Evolutionary conservation across 768 basidiomycete species (phyloP), one percentile per base, ranked within the genome.

Genomic region (Phlebiopsis gigantea): DNA sequence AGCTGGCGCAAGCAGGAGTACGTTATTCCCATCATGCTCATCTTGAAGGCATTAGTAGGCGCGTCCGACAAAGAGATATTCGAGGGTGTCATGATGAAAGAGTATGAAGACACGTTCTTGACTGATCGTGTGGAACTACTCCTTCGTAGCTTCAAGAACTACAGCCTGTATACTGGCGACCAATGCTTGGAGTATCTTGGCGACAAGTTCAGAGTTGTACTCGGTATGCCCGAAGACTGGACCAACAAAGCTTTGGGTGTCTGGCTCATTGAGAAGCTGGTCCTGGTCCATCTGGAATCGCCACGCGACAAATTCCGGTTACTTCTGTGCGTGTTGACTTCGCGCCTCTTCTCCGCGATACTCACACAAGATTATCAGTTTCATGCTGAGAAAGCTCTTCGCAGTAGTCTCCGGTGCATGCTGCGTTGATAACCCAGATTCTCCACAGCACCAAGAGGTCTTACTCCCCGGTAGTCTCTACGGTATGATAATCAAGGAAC

Each of bases 1-100:
- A 90, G 84, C 68, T 97, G 92, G 92, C 77, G 96, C 53, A 99
- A 98, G 72, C 90, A 96, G 68, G 97, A 99, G 80, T 99, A 95
- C 69, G 90, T 96, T 55, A 91, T 99, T 42, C 97, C 97, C 5
- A 90, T 98, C 71, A 94, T 98, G 86, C 82, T 99, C 44, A 79
- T 98, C 64, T 80, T 99, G 62, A 98, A 98, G 68, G 95, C 94
- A 25, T 81, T 98, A 29, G 84, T 93, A 4, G 81, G 86, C 55
- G 90, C 94, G 12, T 91, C 90, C 10, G 97, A 99, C 75, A 88
- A 87, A 69, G 97, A 98, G 69, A 91, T 99, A 46, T 98, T 98
- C 67, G 91, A 97, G 70, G 90, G 93, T 21, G 79, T 99, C 66
- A 87, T 96, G 67, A 97, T 98, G 88, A 87, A 93, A 65, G 97